Conservation (phyloP, 495 filamentous ascomycete species). For the Hyaloscypha variabilis region DNA sequence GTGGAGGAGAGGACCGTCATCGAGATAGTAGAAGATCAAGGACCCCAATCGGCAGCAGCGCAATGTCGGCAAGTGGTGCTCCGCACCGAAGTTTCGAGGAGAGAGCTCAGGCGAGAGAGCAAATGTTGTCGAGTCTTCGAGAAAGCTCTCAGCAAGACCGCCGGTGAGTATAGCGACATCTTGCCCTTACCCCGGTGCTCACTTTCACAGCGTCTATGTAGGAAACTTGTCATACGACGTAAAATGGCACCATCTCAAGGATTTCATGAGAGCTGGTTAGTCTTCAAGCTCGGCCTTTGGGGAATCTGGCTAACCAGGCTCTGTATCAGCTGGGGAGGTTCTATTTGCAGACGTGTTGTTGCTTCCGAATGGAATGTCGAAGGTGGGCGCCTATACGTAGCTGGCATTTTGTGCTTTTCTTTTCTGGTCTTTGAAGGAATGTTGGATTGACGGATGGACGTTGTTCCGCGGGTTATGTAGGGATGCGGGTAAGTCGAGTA, state of each 20-base stretch:
- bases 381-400: conserved; percentile 97
- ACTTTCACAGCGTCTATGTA: conserved; percentile 80
- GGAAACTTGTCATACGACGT: conserved; percentile 99
- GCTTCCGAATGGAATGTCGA: conserved; percentile 99
- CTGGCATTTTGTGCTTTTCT: conserved; percentile 78
- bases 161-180: conserved; percentile 16
- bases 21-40: conserved; percentile 78
- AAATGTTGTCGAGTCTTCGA: conserved; percentile 91
- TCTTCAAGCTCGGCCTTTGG: conserved; percentile 25
- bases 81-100: conserved; percentile 81
- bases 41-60: conserved; percentile 64
- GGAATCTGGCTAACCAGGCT: conserved; percentile 20
- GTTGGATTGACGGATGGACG: conserved; percentile 99
- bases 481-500: conserved; percentile 90
- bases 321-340: conserved; percentile 85
- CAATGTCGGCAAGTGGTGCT: conserved; percentile 44
- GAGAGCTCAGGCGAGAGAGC: conserved; percentile 81
- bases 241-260: conserved; percentile 99
- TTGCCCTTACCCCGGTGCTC: neutral
- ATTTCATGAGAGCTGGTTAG: conserved; percentile 99
- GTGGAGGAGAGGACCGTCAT: conserved; percentile 85
- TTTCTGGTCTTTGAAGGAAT: conserved; percentile 81
- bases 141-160: conserved; percentile 98
- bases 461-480: conserved; percentile 90
- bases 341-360: conserved; percentile 99